Evolutionary conservation across 345 rosid species (phyloP).

Genomic region (Excoecaria cochinchinensis): DNA sequence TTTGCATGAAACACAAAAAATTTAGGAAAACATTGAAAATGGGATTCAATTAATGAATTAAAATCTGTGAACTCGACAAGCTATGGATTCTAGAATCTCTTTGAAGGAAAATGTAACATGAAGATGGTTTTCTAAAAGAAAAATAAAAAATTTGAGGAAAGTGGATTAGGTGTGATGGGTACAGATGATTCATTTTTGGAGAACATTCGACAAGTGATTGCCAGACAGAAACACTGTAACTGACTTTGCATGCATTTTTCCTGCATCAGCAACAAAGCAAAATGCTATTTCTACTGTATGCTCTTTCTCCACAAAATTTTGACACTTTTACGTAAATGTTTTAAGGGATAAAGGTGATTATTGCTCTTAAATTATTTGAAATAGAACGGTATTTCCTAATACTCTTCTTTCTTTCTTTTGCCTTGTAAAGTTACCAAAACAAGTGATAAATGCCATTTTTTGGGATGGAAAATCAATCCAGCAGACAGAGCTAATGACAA

Average conservation of each 20-base stretch:
- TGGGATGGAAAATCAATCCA: too few species aligned
- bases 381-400: too few species aligned
- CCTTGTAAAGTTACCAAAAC: too few species aligned
- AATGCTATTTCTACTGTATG: not conserved
- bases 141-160: not conserved
- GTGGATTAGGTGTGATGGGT: not conserved
- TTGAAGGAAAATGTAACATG: not conserved
- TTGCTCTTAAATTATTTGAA: too few species aligned
- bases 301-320: not conserved
- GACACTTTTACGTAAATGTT: not conserved
- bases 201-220: too few species aligned
- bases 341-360: not conserved
- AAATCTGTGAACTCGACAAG: conserved; percentile 3
- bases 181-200: not conserved
- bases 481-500: too few species aligned
- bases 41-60: not conserved
- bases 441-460: too few species aligned
- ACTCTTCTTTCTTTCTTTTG: too few species aligned
- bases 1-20: not conserved
- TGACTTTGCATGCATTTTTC: not conserved
- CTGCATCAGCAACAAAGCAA: not conserved
- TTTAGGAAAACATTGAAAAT: not conserved
- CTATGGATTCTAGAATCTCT: not conserved
- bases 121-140: not conserved
- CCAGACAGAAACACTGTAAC: not conserved